Percentiles rank a stretch among this genome's conserved stretches.
These are phyloP conservation scores for Solanum hybrid DNA, from an alignment of 305 asterid species.

Conservation along the genomic window DNA sequence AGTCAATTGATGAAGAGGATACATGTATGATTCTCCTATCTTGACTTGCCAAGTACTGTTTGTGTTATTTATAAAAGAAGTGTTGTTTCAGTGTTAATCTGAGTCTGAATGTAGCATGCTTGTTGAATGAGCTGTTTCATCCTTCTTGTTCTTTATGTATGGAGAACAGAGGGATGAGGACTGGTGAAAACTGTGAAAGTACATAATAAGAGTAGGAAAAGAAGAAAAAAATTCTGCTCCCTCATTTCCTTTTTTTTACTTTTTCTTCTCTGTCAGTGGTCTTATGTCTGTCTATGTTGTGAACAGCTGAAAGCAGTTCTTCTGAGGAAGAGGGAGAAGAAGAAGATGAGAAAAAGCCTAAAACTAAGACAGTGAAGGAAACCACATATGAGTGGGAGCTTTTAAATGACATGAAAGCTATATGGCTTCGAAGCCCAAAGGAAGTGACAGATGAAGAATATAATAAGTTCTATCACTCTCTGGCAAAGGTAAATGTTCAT, in stretches of 20 bases:
- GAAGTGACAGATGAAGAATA: conserved; percentile 82
- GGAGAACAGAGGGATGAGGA: not conserved
- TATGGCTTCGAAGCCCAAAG: conserved; percentile 71
- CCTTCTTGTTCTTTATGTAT: not conserved
- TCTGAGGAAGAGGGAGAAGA: conserved; percentile 53
- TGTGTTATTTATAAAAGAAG: not conserved
- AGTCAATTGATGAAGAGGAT: conserved; percentile 54
- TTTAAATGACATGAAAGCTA: conserved; percentile 75
- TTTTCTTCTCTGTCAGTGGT: not conserved
- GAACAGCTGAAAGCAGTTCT: conserved; percentile 50
- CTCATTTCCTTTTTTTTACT: not conserved
- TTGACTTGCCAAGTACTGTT: not conserved
- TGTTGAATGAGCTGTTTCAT: not conserved
- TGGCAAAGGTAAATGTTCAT: conserved; percentile 48
- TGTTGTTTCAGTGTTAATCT: not conserved
- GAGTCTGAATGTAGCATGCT: not conserved
- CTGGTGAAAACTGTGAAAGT: not conserved
- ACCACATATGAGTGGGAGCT: conserved; percentile 79
- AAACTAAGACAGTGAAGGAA: conserved; percentile 65
- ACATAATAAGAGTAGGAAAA: not conserved
- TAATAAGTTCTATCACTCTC: conserved; percentile 57
- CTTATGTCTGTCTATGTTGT: conserved; percentile 3
- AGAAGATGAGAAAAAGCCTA: conserved; percentile 59
- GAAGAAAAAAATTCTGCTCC: not conserved
- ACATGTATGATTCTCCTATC: conserved; percentile 16